A percentile compares a stretch with the other conserved stretches of the same genome.
Evolutionary conservation across 2,329 filamentous ascomycete genomes (phyloP).

Genomic region (Rhynchosporium secalis): DNA sequence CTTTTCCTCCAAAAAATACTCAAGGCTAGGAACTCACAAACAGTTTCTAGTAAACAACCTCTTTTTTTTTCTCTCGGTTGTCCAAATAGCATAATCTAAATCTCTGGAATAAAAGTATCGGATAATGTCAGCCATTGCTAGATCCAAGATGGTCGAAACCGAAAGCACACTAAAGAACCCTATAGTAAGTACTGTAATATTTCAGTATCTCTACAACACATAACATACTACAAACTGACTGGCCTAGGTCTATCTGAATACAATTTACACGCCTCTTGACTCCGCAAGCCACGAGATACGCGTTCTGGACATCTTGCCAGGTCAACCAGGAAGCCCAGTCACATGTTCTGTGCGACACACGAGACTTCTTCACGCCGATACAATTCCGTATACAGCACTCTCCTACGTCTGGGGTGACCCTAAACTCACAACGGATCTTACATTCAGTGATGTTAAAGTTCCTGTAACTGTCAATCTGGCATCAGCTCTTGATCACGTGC

Average conservation of each 20-base stretch:
- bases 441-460: neutral
- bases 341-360: neutral
- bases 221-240: neutral
- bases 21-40: too few species aligned
- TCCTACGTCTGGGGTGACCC: constrained; percentile 2
- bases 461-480: neutral
- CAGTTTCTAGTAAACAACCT: too few species aligned
- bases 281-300: neutral
- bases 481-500: constrained; percentile 1
- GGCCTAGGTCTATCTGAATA: neutral
- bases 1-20: too few species aligned
- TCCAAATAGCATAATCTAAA: too few species aligned
- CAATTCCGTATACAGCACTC: neutral
- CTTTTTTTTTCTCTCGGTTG: too few species aligned
- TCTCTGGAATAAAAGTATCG: too few species aligned
- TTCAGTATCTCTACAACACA: neutral
- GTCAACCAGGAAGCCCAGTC: neutral
- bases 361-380: neutral
- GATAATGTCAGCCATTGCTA: too few species aligned
- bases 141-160: too few species aligned
- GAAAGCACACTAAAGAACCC: too few species aligned
- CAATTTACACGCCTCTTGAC: neutral
- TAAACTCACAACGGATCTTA: neutral
- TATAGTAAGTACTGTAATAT: too few species aligned
- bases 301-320: neutral